phyloP scores from a whole-genome alignment of 148 eudicot genomes.

The Amaranthus cruentus region DNA sequence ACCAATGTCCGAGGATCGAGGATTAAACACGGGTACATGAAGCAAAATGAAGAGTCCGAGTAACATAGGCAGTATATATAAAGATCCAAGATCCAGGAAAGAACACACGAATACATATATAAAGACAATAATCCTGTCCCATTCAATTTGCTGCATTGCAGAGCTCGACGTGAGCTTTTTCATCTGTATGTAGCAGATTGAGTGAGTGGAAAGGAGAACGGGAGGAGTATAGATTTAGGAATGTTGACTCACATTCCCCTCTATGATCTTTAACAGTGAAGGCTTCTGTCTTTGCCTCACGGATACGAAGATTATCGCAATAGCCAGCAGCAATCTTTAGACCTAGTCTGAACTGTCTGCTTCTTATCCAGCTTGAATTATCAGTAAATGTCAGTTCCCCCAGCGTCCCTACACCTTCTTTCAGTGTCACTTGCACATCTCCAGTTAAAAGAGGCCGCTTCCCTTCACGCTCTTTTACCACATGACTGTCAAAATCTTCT shows the following conservation, averaged over 20 bases:
- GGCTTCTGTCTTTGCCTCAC: conserved; percentile 95
- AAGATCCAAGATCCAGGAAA: not conserved
- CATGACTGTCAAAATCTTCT: conserved; percentile 80
- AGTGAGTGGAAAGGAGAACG: too few relatives aligned
- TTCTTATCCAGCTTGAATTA: conserved; percentile 95
- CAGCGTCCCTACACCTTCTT: conserved; percentile 88
- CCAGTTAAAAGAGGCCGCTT: conserved; percentile 91
- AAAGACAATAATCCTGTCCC: not conserved
- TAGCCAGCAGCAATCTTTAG: conserved; percentile 64
- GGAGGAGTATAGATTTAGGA: not conserved
- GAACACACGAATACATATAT: not conserved
- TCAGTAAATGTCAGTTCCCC: conserved; percentile 92
- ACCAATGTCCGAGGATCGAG: too few relatives aligned
- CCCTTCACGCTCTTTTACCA: conserved; percentile 94
- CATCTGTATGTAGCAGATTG: too few relatives aligned
- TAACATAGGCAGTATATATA: too few relatives aligned
- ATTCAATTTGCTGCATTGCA: too few relatives aligned
- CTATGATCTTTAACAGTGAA: conserved; percentile 95
- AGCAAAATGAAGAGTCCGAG: not conserved
- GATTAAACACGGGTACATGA: too few relatives aligned
- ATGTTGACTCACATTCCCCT: conserved; percentile 70
- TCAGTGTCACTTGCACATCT: conserved; percentile 67
- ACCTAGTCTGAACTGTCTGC: conserved; percentile 87
- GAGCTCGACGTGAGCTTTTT: too few relatives aligned
- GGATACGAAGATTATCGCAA: conserved; percentile 65